These are phyloP conservation scores for Naumovozyma baii DNA, from an alignment of 805 yeast species.

Conservation along the genomic window DNA sequence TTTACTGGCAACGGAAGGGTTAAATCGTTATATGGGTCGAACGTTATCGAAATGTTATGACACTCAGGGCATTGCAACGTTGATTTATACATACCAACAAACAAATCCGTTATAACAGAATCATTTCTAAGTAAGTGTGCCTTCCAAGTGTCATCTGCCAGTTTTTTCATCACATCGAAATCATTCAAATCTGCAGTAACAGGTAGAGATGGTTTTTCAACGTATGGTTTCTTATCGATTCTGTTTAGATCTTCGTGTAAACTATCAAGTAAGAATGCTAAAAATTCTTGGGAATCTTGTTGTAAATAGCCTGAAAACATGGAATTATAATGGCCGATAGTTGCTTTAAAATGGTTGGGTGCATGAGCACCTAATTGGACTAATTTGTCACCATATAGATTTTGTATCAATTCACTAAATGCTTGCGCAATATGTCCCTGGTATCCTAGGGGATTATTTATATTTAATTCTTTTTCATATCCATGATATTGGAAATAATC, in stretches of 20 bases:
- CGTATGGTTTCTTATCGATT: slow-evolving; percentile 69
- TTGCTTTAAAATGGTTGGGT: slow-evolving; percentile 70
- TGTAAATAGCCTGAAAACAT: slow-evolving; percentile 83
- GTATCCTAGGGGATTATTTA: slow-evolving; percentile 75
- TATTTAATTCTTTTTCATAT: slow-evolving; percentile 58
- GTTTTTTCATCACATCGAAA: slow-evolving; percentile 39
- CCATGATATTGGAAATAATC: slow-evolving; percentile 60
- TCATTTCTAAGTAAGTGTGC: slow-evolving; percentile 73
- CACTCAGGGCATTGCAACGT: slow-evolving; percentile 85
- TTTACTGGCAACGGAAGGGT: slow-evolving; percentile 81
- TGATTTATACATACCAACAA: slow-evolving; percentile 85
- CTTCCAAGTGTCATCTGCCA: slow-evolving; percentile 74
- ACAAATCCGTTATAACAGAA: slow-evolving; percentile 74
- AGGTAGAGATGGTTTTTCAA: slow-evolving; percentile 74
- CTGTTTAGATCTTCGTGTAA: slow-evolving; percentile 89
- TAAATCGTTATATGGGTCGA: slow-evolving; percentile 87
- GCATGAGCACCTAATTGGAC: slow-evolving; percentile 30
- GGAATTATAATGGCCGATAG: slow-evolving; percentile 69
- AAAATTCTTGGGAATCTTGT: slow-evolving; percentile 91
- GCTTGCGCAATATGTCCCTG: slow-evolving; percentile 71
- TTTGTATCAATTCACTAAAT: slow-evolving; percentile 60
- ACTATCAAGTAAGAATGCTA: slow-evolving; percentile 83
- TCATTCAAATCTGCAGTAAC: slow-evolving; percentile 51
- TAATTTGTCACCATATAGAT: slow-evolving; percentile 38
- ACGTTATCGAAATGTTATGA: slow-evolving; percentile 68